These are phyloP conservation scores for Parastagonospora nodorum DNA, from an alignment of 2,329 filamentous ascomycete species.

Conservation along the genomic window DNA sequence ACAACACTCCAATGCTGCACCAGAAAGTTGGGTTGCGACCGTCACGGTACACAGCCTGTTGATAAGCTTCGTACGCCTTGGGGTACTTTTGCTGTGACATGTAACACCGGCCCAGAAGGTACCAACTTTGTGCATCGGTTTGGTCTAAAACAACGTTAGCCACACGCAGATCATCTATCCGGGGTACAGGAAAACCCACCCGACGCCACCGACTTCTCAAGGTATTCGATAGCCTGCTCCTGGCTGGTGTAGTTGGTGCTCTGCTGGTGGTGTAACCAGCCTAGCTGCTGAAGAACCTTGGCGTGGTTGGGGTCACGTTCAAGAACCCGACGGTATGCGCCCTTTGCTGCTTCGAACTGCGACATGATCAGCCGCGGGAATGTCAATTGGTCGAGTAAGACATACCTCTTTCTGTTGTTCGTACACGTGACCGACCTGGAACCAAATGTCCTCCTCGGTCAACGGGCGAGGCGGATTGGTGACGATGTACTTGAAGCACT, in stretches of 20 bases:
- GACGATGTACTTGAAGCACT: slow-evolving; percentile 99
- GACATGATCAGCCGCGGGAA: slow-evolving; percentile 27
- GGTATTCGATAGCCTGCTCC: slow-evolving; percentile 93
- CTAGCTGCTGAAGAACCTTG: slow-evolving; percentile 96
- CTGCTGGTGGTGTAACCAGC: slow-evolving; percentile 97
- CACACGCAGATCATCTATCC: slow-evolving; percentile 11
- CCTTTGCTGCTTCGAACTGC: slow-evolving; percentile 90
- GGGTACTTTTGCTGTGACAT: slow-evolving; percentile 99
- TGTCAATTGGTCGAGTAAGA: slow-evolving; percentile 18
- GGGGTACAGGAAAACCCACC: slow-evolving; percentile 61
- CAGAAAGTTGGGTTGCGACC: slow-evolving; percentile 98
- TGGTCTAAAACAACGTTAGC: slow-evolving; percentile 66
- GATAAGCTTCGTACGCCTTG: slow-evolving; percentile 97
- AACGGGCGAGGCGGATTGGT: slow-evolving; percentile 87
- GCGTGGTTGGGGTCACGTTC: slow-evolving; percentile 95
- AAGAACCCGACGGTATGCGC: slow-evolving; percentile 88
- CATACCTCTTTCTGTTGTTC: slow-evolving; percentile 98
- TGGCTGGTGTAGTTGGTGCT: slow-evolving; percentile 90
- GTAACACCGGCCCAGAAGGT: slow-evolving; percentile 94
- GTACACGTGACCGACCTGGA: slow-evolving; percentile 98
- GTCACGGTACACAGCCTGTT: slow-evolving; percentile 97
- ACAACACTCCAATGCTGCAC: slow-evolving; percentile 98
- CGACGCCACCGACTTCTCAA: slow-evolving; percentile 93
- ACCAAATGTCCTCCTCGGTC: slow-evolving; percentile 99
- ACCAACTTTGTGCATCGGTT: slow-evolving; percentile 97